Base-by-base conservation (phyloP, 1,284 basidiomycete species). In the Tranzscheliella williamsii region DNA sequence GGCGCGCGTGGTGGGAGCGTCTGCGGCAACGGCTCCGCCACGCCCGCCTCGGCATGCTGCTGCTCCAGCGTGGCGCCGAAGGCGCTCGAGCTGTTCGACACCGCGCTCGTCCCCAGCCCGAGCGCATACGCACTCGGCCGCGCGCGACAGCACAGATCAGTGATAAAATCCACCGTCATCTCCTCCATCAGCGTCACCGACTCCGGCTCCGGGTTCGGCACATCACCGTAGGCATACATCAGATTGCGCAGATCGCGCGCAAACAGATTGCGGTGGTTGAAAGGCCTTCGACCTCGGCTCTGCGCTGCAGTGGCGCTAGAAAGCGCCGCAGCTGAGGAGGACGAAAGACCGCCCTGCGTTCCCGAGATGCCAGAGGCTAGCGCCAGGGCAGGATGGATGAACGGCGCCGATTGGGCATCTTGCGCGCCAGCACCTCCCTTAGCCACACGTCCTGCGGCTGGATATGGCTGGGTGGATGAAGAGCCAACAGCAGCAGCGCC, bases 161-260 rank as follows among this genome's bases (percentile, higher is more conserved):
- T 85, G 62, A 95, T 89, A 68, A 91, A 93, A 75, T 93, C 90
- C 35, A 93, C 85, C 31, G 93, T 81, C 58, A 95, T 91, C 75
- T 94, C 91, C 76, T 95, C 91, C 87, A 95, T 89, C 23, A 95
- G 87, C 68, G 86, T 87, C 23, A 93, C 87, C 0, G 88, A 87
- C 66, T 94, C 91, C 36, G 85, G 87, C 7, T 88, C 85, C 1
- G 91, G 89, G 63, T 90, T 88, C 16, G 88, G 84, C 72, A 90
- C 89, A 73, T 95, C 91, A 16, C 91, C 91, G 75, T 92, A 95
- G n/a, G 89, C 90, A 72, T 91, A 94, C 91, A 94, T 93, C 42
- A 94, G 81, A 49, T 84, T 87, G 58, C 87, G 85, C 50, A 94
- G 29, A 15, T 72, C 70, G 17, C 67, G 60, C 21, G 63, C 45